These are phyloP conservation scores for Sechiopsis laciniata DNA, from an alignment of 306 rosid species.

Conservation along the genomic window DNA sequence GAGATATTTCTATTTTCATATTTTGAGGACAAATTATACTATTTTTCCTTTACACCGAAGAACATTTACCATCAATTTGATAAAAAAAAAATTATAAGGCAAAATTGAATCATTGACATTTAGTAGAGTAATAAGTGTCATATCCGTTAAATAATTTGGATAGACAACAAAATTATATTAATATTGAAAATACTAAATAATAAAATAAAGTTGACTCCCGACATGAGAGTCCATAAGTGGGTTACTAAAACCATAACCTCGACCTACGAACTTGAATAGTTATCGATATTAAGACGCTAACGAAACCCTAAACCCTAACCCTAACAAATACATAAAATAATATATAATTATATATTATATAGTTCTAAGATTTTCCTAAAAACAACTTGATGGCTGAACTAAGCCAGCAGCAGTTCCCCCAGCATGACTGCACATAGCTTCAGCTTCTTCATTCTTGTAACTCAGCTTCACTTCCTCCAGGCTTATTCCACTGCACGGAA, in stretches of 20 bases:
- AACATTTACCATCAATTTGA: too few relatives aligned
- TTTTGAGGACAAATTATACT: too few relatives aligned
- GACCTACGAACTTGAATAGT: neutral
- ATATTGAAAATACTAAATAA: neutral
- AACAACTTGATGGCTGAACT: neutral
- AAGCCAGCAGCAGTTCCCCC: neutral
- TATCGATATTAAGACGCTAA: neutral
- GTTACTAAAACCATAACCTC: neutral
- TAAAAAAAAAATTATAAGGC: too few relatives aligned
- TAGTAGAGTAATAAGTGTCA: too few relatives aligned
- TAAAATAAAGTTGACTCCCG: neutral
- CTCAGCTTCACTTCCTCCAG: neutral
- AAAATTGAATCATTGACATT: too few relatives aligned
- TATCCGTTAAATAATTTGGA: too few relatives aligned
- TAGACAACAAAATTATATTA: too few relatives aligned
- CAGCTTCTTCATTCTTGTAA: neutral
- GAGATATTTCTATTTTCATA: too few relatives aligned
- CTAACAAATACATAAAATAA: neutral
- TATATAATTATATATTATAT: neutral
- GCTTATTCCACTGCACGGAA: neutral
- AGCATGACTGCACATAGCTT: neutral
- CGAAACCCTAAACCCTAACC: neutral
- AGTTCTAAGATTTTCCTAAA: neutral
- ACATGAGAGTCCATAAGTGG: too few relatives aligned
- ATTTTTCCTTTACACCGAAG: too few relatives aligned